Percentiles rank a stretch among this genome's conserved stretches.
Conservation (phyloP, 805 yeast species). For the Metschnikowia gelsemii region DNA sequence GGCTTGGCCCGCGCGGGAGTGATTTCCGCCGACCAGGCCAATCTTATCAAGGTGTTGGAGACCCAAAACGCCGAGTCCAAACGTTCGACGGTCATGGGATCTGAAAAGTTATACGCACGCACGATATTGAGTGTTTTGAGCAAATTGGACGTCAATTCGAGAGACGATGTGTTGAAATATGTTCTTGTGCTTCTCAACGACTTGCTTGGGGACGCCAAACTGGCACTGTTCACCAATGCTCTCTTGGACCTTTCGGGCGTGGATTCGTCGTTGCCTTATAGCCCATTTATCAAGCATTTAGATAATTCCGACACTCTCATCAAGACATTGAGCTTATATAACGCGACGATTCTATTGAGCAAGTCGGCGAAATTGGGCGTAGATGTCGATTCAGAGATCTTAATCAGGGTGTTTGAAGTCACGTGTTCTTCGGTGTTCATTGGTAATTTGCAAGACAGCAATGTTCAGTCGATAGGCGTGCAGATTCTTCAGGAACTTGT, state of each 20-base stretch:
- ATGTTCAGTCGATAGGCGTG: constrained; percentile 56
- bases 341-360: constrained; percentile 49
- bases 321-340: constrained; percentile 54
- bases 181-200: constrained; percentile 63
- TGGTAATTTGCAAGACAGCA: constrained; percentile 36
- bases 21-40: constrained; percentile 67
- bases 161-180: constrained; percentile 67
- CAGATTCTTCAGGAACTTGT: constrained; percentile 66
- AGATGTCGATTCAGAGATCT: constrained; percentile 36
- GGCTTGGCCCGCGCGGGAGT: constrained; percentile 76
- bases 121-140: constrained; percentile 55
- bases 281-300: constrained; percentile 52
- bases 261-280: constrained; percentile 50
- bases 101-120: constrained; percentile 52
- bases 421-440: constrained; percentile 32
- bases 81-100: constrained; percentile 40
- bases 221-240: constrained; percentile 34
- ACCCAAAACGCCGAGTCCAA: constrained; percentile 46
- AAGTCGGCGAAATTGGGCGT: constrained; percentile 23
- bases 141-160: constrained; percentile 41
- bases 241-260: constrained; percentile 43
- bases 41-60: constrained; percentile 52
- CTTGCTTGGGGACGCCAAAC: constrained; percentile 42
- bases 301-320: constrained; percentile 56
- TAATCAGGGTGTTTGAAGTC: constrained; percentile 39